Evolutionary conservation across 2,329 filamentous ascomycete genomes (phyloP).

Genomic region (Madurella mycetomatis): DNA sequence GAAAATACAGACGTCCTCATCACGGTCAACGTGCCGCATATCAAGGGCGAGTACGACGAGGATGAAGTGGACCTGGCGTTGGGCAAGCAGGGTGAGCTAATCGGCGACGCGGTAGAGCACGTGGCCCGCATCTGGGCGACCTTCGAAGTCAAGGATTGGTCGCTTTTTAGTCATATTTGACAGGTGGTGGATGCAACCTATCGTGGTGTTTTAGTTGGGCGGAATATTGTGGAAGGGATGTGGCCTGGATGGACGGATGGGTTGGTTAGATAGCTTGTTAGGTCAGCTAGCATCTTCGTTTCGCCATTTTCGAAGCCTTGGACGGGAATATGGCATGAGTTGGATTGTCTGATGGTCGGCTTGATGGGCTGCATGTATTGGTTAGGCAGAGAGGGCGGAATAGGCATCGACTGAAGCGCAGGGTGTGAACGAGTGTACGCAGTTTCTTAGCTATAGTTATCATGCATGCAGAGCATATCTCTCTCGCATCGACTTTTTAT

Average conservation of each 20-base stretch:
- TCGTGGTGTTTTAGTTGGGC: too few relatives aligned
- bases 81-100: constrained; percentile 62
- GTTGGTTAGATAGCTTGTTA: background rate
- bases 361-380: too few relatives aligned
- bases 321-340: too few relatives aligned
- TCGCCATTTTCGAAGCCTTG: too few relatives aligned
- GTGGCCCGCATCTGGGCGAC: constrained; percentile 64
- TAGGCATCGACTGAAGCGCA: background rate
- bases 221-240: too few relatives aligned
- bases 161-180: constrained; percentile 55
- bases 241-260: too few relatives aligned
- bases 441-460: background rate
- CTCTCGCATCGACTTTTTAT: background rate
- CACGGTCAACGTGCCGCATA: constrained; percentile 83
- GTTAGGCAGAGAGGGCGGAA: background rate
- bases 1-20: constrained; percentile 78
- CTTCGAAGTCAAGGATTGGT: constrained; percentile 78
- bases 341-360: too few relatives aligned
- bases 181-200: too few relatives aligned
- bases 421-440: too few relatives aligned
- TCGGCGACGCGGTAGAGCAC: constrained; percentile 65
- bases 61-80: constrained; percentile 65
- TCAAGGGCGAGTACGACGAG: constrained; percentile 67
- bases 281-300: background rate
- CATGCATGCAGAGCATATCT: background rate